Conservation (phyloP, 1,284 basidiomycete genomes). For the Sphaerobolus stellatus region DNA sequence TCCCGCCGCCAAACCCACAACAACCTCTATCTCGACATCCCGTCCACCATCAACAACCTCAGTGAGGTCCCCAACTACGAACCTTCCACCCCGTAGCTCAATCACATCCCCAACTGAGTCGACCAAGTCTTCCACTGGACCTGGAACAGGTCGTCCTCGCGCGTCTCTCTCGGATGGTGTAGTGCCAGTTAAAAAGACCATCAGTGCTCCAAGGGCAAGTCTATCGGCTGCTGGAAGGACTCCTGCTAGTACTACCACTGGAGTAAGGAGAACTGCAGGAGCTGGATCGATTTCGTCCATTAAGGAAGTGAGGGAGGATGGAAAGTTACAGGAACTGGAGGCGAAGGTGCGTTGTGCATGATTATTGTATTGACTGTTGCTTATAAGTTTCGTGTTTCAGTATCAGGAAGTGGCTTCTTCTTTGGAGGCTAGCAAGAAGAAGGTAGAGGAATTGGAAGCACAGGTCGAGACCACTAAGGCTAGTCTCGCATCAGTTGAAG, state of each 20-base stretch:
- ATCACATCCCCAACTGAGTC: slow-evolving; percentile 47
- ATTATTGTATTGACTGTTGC: slow-evolving; percentile 9
- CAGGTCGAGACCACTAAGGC: slow-evolving; percentile 50
- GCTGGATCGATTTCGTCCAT: slow-evolving; percentile 67
- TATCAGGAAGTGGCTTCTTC: slow-evolving; percentile 55
- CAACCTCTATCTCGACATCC: slow-evolving; percentile 1
- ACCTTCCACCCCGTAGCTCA: slow-evolving; percentile 34
- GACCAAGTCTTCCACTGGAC: slow-evolving; percentile 31
- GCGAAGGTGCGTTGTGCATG: slow-evolving; percentile 46
- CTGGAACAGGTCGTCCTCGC: slow-evolving; percentile 29
- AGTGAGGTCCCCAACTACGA: slow-evolving; percentile 31
- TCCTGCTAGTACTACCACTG: slow-evolving; percentile 27
- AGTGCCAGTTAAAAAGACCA: slow-evolving; percentile 26
- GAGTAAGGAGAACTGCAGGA: slow-evolving; percentile 41
- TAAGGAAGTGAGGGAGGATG: slow-evolving; percentile 55
- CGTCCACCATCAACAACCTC: slow-evolving; percentile 6
- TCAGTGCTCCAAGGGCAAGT: slow-evolving; percentile 29
- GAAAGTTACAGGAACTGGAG: slow-evolving; percentile 55
- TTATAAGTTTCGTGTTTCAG: slow-evolving; percentile 46
- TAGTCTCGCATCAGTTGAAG: slow-evolving; percentile 48
- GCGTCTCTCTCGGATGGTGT: slow-evolving; percentile 37
- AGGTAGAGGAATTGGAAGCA: slow-evolving; percentile 49
- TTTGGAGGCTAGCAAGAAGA: slow-evolving; percentile 50
- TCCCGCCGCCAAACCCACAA: slow-evolving; percentile 17
- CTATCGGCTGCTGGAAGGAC: slow-evolving; percentile 22